These are phyloP conservation scores for Botrytis deweyae DNA, from an alignment of 2,329 filamentous ascomycete species.

Conservation along the genomic window DNA sequence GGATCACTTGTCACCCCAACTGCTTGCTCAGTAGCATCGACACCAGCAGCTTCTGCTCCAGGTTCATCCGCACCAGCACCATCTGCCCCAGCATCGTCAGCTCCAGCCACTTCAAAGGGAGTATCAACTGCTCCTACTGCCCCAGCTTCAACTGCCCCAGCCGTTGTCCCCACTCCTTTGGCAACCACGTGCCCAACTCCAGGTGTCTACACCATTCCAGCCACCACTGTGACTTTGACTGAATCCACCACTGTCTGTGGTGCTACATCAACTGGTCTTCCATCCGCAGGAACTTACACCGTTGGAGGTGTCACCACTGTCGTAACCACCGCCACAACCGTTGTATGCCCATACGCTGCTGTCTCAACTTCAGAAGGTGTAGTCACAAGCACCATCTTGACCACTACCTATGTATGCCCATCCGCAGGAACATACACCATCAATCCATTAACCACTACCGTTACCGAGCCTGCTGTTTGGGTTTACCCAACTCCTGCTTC, in stretches of 20 bases:
- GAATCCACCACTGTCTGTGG: slow-evolving; percentile 66
- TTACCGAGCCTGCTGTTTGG: slow-evolving; percentile 54
- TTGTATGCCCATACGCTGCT: slow-evolving; percentile 69
- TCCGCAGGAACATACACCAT: slow-evolving; percentile 74
- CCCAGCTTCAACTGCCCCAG: slow-evolving; percentile 39
- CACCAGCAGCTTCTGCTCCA: neutral
- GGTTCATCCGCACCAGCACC: neutral
- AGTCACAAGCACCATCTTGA: slow-evolving; percentile 65
- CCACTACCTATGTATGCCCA: slow-evolving; percentile 72
- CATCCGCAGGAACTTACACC: slow-evolving; percentile 64
- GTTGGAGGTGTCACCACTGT: slow-evolving; percentile 71
- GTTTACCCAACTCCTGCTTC: slow-evolving; percentile 65
- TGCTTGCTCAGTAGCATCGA: slow-evolving; percentile 6
- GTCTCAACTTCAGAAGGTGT: slow-evolving; percentile 58
- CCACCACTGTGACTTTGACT: slow-evolving; percentile 67
- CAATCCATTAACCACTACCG: slow-evolving; percentile 62
- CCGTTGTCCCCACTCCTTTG: slow-evolving; percentile 47
- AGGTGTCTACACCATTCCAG: slow-evolving; percentile 73
- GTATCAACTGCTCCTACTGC: slow-evolving; percentile 8
- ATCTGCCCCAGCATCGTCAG: slow-evolving; percentile 20
- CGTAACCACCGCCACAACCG: slow-evolving; percentile 63
- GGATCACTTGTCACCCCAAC: too few species aligned
- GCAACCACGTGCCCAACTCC: slow-evolving; percentile 59
- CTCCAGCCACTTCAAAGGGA: slow-evolving; percentile 14
- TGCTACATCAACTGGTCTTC: slow-evolving; percentile 59